phyloP scores from a whole-genome alignment of 805 yeast genomes.

The Jamesozyma lodderae region DNA sequence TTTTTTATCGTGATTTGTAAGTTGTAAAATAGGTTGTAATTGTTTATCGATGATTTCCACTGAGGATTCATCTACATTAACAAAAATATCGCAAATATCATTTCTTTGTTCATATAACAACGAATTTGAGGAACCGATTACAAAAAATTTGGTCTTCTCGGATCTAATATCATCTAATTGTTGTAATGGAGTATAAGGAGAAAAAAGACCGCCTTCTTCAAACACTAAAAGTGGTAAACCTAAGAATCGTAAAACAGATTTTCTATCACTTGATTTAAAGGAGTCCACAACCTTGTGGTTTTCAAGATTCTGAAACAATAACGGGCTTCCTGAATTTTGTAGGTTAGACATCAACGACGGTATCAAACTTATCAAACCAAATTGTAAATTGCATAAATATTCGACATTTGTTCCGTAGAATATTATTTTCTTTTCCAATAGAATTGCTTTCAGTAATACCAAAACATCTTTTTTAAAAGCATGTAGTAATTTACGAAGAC shows the following conservation, averaged over 20 bases:
- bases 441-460: slow-evolving; percentile 62
- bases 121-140: slow-evolving; percentile 85
- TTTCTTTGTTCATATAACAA: slow-evolving; percentile 57
- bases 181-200: slow-evolving; percentile 90
- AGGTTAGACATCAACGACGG: slow-evolving; percentile 71
- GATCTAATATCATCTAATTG: slow-evolving; percentile 67
- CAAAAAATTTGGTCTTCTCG: slow-evolving; percentile 49
- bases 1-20: slow-evolving; percentile 56
- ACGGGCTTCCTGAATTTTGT: slow-evolving; percentile 73
- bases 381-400: slow-evolving; percentile 70
- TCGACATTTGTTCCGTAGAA: slow-evolving; percentile 78
- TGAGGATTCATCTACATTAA: slow-evolving; percentile 50
- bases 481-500: slow-evolving; percentile 54
- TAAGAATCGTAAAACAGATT: slow-evolving; percentile 65
- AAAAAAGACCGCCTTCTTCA: slow-evolving; percentile 78
- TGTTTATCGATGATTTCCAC: slow-evolving; percentile 39
- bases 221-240: slow-evolving; percentile 86
- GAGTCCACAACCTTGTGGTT: slow-evolving; percentile 51
- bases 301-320: slow-evolving; percentile 44
- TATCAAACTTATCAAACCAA: slow-evolving; percentile 70
- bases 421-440: slow-evolving; percentile 65
- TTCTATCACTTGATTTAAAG: slow-evolving; percentile 67
- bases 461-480: slow-evolving; percentile 52
- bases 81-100: slow-evolving; percentile 57
- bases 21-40: slow-evolving; percentile 37